A percentile compares a stretch with the other conserved stretches of the same genome.
Evolutionary conservation across 768 basidiomycete genomes (phyloP).

Genomic region (Phlebiopsis flavidoalba): DNA sequence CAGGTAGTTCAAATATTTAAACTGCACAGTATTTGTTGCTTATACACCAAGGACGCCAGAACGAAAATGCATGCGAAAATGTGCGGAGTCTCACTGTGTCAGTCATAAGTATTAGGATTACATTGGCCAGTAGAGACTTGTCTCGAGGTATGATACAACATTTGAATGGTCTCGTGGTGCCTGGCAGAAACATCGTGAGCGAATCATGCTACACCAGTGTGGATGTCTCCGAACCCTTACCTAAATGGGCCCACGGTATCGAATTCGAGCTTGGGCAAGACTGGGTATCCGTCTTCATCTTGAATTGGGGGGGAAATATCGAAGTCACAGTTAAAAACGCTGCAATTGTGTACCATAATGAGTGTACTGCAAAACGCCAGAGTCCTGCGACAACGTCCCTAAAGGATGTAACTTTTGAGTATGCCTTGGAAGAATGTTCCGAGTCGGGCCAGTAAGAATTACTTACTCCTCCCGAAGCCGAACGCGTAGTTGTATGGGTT

Average conservation of each 20-base stretch:
- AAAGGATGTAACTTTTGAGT: not conserved
- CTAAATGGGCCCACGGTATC: conserved; percentile 3
- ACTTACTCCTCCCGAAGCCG: conserved; percentile 12
- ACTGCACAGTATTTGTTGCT: no score
- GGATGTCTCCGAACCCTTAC: not conserved
- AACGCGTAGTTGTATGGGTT: conserved; percentile 11
- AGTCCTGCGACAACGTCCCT: conserved; percentile 20
- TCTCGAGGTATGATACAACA: no score
- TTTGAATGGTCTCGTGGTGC: no score
- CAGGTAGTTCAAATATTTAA: no score
- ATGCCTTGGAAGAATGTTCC: no score
- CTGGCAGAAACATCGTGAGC: no score
- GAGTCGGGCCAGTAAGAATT: not conserved
- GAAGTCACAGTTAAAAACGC: conserved; percentile 15
- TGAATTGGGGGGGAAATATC: conserved; percentile 10
- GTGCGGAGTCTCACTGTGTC: no score
- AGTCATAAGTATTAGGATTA: no score
- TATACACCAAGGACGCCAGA: no score
- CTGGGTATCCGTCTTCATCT: not conserved
- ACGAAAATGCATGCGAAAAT: no score
- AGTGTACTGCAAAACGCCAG: conserved; percentile 14
- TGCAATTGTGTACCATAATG: conserved; percentile 14
- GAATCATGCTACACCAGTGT: no score
- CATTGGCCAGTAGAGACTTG: no score
- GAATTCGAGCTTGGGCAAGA: conserved; percentile 3